Conservation (phyloP, 495 filamentous ascomycete species). For the Penicillium verhagenii region DNA sequence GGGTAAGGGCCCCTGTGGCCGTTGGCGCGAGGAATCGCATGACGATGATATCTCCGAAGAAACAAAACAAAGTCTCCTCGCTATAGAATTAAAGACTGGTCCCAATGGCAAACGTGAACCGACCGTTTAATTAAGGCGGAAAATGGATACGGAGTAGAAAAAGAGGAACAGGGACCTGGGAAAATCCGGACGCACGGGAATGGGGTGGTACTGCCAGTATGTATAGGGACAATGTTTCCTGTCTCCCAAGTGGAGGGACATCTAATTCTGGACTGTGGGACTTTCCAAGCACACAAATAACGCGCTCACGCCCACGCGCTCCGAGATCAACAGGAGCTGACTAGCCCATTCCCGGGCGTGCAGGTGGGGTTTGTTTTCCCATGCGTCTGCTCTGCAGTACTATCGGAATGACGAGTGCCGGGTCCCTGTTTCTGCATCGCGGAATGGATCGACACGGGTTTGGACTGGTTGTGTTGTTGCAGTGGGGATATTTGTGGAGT, state of each 20-base stretch:
- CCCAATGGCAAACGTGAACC: no score
- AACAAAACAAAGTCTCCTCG: no score
- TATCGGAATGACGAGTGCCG: slow-evolving; percentile 1
- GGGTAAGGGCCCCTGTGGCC: neutral
- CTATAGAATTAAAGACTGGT: no score
- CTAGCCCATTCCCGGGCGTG: neutral
- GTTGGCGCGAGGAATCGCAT: neutral
- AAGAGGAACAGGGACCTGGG: no score
- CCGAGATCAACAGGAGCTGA: neutral
- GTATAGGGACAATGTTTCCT: no score
- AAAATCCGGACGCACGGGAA: neutral
- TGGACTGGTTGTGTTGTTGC: neutral
- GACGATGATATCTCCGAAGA: neutral
- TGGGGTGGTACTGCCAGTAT: no score
- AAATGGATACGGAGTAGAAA: no score
- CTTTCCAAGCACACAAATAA: no score
- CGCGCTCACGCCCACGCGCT: neutral
- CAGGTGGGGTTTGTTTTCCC: neutral
- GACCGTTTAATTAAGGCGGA: no score
- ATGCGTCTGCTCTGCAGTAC: neutral
- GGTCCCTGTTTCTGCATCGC: slow-evolving; percentile 1
- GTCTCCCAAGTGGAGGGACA: no score
- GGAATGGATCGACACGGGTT: slow-evolving; percentile 20
- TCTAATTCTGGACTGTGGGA: no score
- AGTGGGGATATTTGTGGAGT: neutral